Evolutionary conservation across 2,329 filamentous ascomycete genomes (phyloP).

Genomic region (Clarireedia homoeocarpa): DNA sequence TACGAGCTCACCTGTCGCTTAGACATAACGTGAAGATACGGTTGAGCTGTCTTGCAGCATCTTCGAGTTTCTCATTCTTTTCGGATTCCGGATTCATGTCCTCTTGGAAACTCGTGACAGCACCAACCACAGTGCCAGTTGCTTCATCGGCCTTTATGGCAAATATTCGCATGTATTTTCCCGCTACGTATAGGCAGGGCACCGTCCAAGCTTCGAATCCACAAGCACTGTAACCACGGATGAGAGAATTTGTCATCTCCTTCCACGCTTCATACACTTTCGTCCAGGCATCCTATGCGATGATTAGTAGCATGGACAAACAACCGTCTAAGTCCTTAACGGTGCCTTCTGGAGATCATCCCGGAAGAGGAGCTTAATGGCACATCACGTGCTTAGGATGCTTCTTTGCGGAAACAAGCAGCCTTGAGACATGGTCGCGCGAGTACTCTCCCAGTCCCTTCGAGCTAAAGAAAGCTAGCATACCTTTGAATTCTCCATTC

Average conservation of each 20-base stretch:
- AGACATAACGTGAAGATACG: slow-evolving; percentile 86
- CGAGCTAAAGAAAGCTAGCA: neutral
- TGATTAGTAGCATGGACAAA: neutral
- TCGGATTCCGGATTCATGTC: slow-evolving; percentile 71
- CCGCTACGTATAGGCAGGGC: slow-evolving; percentile 79
- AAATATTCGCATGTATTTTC: slow-evolving; percentile 79
- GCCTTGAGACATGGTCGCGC: neutral
- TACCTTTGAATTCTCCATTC: slow-evolving; percentile 25
- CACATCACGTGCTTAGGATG: neutral
- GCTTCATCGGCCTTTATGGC: slow-evolving; percentile 86
- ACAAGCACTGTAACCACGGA: slow-evolving; percentile 70
- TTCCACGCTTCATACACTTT: slow-evolving; percentile 86
- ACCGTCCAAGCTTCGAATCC: slow-evolving; percentile 86
- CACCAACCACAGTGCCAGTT: slow-evolving; percentile 37
- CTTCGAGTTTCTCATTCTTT: slow-evolving; percentile 79
- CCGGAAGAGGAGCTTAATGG: neutral
- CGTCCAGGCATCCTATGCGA: slow-evolving; percentile 43
- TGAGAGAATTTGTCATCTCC: slow-evolving; percentile 67
- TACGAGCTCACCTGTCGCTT: slow-evolving; percentile 64
- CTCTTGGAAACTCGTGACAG: slow-evolving; percentile 56
- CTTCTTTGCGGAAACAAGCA: no score
- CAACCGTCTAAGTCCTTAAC: neutral
- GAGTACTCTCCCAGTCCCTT: neutral
- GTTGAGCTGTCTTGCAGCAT: slow-evolving; percentile 85
- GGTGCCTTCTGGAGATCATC: neutral